These are phyloP conservation scores for Solanum okadae DNA, from an alignment of 257 asterid species.

Conservation along the genomic window DNA sequence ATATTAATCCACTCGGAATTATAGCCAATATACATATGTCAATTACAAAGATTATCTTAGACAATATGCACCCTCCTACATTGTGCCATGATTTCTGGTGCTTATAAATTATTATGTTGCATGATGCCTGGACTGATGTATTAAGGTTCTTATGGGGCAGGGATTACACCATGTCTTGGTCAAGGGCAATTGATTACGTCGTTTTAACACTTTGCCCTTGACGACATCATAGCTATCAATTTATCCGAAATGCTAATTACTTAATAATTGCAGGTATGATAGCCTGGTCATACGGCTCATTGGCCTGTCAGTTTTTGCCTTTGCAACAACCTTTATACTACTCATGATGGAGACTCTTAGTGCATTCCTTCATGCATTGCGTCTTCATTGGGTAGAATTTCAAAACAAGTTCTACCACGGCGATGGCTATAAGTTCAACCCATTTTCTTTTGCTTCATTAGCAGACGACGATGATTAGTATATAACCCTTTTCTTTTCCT, in stretches of 20 bases:
- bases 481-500: not conserved
- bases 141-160: not conserved
- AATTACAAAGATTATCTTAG: not conserved
- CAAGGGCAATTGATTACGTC: not conserved
- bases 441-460: constrained; percentile 66
- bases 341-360: constrained; percentile 96
- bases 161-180: not conserved
- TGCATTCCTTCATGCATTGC: constrained; percentile 89
- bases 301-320: constrained; percentile 73
- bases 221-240: not conserved
- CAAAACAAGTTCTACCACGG: constrained; percentile 82
- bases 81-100: not conserved
- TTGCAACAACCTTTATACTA: constrained; percentile 77
- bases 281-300: constrained; percentile 53
- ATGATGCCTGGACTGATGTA: not conserved
- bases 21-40: not conserved
- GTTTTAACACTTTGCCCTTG: not conserved
- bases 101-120: not conserved
- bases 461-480: constrained; percentile 46
- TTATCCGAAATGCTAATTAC: not conserved
- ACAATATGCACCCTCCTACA: not conserved
- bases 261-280: constrained; percentile 50
- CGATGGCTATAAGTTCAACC: constrained; percentile 82
- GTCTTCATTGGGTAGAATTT: constrained; percentile 96
- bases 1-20: not conserved